Base-by-base conservation (phyloP, 2,329 filamentous ascomycete genomes). In the Alternaria brassicicola region DNA sequence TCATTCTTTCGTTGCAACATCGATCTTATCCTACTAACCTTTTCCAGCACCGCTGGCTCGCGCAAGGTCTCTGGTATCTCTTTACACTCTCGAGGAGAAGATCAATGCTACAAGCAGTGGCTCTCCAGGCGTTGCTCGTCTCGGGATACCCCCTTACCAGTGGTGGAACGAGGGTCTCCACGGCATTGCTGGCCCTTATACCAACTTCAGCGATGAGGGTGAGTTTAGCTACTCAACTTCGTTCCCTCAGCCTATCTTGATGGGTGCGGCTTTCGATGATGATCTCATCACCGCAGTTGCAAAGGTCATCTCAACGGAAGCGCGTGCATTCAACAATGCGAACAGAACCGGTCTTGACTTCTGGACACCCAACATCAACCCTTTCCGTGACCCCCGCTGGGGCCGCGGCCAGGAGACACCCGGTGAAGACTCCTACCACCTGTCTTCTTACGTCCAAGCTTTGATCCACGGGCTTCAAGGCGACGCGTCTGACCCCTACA, bases 311-410 rank as follows among this genome's bases (percentile, higher is more conserved):
- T 79, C 78, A 3, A 89, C 83, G 0, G 88, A 91, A 70, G 86
- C 85, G 1, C 81, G 88, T 47, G 88, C 88, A 0, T 90, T 89
- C 71, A 87, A 82, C 70, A 90, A 90, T 64, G 82, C 75, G 8
- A 85, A 84, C 49, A 78, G 82, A 21, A 82, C 82, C 4, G 85
- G 85, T 1, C 70, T 73, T 15, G 69, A 88, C 71, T 88, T 81
- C 68, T 89, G 85, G 83, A 87, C 88, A 0, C 88, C 88, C 0
- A 89, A 89, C 67, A 88, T 90, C 70, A 89, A 89, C 65, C 82
- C 85, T 0, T 89, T 86, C 76, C 82, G 82, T 47, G 86, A 88
- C 63, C 86, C 87, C 0, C 77, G 87, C 21, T 88, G 86, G 86
- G 86, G 86, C 1, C 62, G 69, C 30, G 70, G 70, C 1, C 68